phyloP scores from a whole-genome alignment of 768 basidiomycete species.

The Mycena capillaripes region DNA sequence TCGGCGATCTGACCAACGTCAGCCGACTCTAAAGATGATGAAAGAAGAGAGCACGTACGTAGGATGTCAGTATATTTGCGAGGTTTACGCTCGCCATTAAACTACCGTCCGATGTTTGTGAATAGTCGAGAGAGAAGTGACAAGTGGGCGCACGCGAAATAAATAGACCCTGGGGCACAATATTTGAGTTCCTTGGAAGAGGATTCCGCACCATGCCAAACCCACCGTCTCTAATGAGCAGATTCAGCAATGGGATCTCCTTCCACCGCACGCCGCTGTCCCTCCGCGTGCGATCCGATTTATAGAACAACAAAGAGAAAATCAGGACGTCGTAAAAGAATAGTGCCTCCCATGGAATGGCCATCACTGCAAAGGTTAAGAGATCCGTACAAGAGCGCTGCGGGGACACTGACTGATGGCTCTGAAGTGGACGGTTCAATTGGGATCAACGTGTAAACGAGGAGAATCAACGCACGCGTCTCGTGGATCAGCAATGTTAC shows the following conservation, averaged over 20 bases:
- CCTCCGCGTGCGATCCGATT: neutral
- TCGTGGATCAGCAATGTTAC: neutral
- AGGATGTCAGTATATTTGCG: constrained; percentile 27
- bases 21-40: neutral
- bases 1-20: constrained; percentile 5
- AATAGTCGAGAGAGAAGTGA: neutral
- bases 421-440: neutral
- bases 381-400: neutral
- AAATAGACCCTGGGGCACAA: constrained; percentile 16
- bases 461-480: neutral
- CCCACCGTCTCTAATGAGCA: constrained; percentile 30
- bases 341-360: constrained; percentile 29
- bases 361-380: neutral
- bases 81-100: constrained; percentile 40
- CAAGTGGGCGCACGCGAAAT: constrained; percentile 19
- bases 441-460: neutral
- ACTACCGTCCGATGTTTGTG: neutral
- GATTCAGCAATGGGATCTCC: neutral
- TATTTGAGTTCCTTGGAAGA: neutral
- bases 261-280: neutral
- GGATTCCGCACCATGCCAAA: neutral
- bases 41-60: constrained; percentile 12
- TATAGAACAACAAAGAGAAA: constrained; percentile 9
- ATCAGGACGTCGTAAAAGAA: constrained; percentile 27
- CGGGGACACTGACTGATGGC: neutral